Percentiles rank a stretch among this genome's conserved stretches.
These are phyloP conservation scores for Phellinidium pouzarii DNA, from an alignment of 1,284 basidiomycete species.

Conservation along the genomic window DNA sequence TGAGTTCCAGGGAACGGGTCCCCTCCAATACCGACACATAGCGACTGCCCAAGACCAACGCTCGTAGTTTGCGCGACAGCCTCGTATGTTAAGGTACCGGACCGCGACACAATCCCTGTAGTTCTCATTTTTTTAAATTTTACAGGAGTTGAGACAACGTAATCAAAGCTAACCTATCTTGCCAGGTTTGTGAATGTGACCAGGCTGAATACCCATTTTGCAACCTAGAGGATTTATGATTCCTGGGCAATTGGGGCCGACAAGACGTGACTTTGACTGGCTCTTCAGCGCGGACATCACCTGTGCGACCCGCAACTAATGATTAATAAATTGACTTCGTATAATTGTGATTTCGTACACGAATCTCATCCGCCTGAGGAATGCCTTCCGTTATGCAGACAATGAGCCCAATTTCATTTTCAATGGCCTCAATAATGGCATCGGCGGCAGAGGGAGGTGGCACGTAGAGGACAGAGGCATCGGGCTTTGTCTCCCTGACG, in stretches of 20 bases:
- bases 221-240: conserved; percentile 96
- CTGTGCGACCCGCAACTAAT: conserved; percentile 33
- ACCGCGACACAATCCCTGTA: conserved; percentile 92
- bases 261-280: conserved; percentile 92
- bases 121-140: conserved; percentile 4
- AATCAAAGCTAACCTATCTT: conserved; percentile 69
- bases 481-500: conserved; percentile 76
- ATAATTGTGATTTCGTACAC: conserved; percentile 38
- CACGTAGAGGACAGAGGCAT: conserved; percentile 93
- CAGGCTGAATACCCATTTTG: conserved; percentile 99
- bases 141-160: conserved; percentile 1
- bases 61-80: conserved; percentile 92
- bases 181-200: conserved; percentile 94
- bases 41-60: conserved; percentile 93
- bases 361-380: conserved; percentile 92
- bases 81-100: conserved; percentile 91
- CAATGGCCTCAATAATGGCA: conserved; percentile 95
- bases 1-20: conserved; percentile 99
- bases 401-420: conserved; percentile 93
- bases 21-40: conserved; percentile 97
- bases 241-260: conserved; percentile 97
- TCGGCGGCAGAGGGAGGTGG: conserved; percentile 90
- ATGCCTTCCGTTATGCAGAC: conserved; percentile 98
- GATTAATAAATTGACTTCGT: background rate
- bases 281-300: conserved; percentile 91